These are phyloP conservation scores for Lentinula boryana DNA, from an alignment of 768 basidiomycete genomes.

Conservation along the genomic window DNA sequence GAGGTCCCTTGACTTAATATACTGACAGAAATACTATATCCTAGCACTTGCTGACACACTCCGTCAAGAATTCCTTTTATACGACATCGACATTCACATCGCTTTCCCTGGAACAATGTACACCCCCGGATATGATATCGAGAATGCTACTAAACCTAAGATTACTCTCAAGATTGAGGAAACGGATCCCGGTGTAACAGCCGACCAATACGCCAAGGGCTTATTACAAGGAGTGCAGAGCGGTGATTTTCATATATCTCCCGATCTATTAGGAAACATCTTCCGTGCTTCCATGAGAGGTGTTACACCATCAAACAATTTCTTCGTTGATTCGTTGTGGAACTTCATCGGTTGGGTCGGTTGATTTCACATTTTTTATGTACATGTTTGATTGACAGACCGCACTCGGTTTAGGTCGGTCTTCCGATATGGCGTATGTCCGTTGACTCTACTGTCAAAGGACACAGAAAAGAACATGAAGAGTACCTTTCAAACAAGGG, in stretches of 20 bases:
- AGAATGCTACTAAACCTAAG: conserved; percentile 57
- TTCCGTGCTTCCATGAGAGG: conserved; percentile 69
- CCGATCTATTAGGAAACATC: conserved; percentile 59
- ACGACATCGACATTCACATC: conserved; percentile 72
- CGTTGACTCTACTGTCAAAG: conserved; percentile 42
- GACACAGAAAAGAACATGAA: conserved; percentile 40
- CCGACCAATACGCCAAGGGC: background rate
- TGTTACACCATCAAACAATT: conserved; percentile 50
- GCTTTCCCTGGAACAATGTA: conserved; percentile 82
- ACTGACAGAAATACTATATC: background rate
- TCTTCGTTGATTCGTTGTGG: conserved; percentile 47
- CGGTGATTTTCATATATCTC: conserved; percentile 73
- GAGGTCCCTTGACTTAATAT: background rate
- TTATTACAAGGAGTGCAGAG: conserved; percentile 51
- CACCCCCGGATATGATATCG: conserved; percentile 59
- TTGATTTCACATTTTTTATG: background rate
- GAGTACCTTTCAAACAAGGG: conserved; percentile 36
- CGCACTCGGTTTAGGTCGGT: conserved; percentile 32
- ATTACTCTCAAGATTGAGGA: conserved; percentile 78
- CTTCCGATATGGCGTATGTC: conserved; percentile 46
- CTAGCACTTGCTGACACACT: conserved; percentile 80
- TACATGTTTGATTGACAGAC: background rate
- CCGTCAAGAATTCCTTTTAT: conserved; percentile 72
- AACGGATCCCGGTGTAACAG: conserved; percentile 16
- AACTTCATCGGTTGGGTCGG: conserved; percentile 43